A percentile compares a stretch with the other conserved stretches of the same genome.
Conservation (phyloP, 768 basidiomycete species). For the Rhodosporidiobolus sp. region DNA sequence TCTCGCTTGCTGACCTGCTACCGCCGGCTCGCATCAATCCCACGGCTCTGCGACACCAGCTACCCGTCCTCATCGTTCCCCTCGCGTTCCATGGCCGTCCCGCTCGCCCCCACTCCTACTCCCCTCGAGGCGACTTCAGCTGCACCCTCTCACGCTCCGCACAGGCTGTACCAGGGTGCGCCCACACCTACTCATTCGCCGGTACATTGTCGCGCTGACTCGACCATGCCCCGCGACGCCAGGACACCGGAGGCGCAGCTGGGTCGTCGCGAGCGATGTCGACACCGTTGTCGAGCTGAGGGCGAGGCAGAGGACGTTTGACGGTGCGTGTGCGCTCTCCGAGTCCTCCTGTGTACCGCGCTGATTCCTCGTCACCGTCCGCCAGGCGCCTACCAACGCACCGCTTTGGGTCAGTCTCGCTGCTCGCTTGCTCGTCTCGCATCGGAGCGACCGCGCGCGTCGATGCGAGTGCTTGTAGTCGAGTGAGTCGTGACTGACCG, state of each 20-base stretch:
- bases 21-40: no score
- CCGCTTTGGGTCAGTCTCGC: no score
- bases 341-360: no score
- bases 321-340: background rate
- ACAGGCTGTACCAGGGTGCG: background rate
- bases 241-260: background rate
- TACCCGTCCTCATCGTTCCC: no score
- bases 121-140: background rate
- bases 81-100: background rate
- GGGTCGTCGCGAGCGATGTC: background rate
- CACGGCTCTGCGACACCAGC: no score
- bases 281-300: background rate
- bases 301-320: conserved; percentile 5
- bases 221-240: background rate
- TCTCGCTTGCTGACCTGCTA: no score
- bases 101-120: background rate
- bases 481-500: no score
- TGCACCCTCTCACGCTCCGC: background rate
- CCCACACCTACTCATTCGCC: background rate
- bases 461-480: no score
- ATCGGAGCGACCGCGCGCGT: no score
- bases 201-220: background rate
- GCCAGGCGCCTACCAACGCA: no score
- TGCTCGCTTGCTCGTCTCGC: no score
- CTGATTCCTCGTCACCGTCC: no score